phyloP scores from a whole-genome alignment of 2,329 filamentous ascomycete species.

The Blastomyces parvus region DNA sequence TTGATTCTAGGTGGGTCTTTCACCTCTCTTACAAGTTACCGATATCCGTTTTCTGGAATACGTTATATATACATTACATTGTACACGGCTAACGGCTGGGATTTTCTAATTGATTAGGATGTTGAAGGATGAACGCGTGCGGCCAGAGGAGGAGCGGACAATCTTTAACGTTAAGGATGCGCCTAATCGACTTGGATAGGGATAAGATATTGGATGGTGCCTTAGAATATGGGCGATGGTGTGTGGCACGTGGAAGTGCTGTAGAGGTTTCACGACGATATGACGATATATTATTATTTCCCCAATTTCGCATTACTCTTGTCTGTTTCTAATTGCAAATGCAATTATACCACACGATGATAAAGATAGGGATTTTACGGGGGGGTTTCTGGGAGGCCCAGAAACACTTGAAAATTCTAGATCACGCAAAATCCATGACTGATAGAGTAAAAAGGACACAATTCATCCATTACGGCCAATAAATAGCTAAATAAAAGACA shows the following conservation, averaged over 20 bases:
- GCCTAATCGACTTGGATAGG: conserved; percentile 66
- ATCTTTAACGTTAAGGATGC: conserved; percentile 70
- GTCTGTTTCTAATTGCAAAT: not conserved
- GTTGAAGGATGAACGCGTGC: conserved; percentile 80
- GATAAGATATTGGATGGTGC: not conserved
- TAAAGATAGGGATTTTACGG: not conserved
- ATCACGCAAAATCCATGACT: not conserved
- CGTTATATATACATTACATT: not conserved
- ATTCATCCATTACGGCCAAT: not conserved
- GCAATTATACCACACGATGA: not conserved
- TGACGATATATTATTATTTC: conserved; percentile 15
- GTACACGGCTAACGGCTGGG: not conserved
- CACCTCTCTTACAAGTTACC: not conserved
- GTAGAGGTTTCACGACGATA: conserved; percentile 17
- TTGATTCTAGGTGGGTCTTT: conserved; percentile 55
- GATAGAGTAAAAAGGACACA: not conserved
- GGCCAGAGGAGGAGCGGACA: conserved; percentile 48
- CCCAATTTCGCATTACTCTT: not conserved
- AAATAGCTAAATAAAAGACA: not conserved
- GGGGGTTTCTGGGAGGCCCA: not conserved
- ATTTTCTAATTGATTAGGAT: conserved; percentile 46
- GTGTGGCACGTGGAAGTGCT: not conserved
- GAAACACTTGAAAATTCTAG: not conserved
- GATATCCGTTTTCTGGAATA: not conserved
- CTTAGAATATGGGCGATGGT: not conserved